Conservation (phyloP, 805 yeast genomes). For the Starmerella riodocensis region DNA sequence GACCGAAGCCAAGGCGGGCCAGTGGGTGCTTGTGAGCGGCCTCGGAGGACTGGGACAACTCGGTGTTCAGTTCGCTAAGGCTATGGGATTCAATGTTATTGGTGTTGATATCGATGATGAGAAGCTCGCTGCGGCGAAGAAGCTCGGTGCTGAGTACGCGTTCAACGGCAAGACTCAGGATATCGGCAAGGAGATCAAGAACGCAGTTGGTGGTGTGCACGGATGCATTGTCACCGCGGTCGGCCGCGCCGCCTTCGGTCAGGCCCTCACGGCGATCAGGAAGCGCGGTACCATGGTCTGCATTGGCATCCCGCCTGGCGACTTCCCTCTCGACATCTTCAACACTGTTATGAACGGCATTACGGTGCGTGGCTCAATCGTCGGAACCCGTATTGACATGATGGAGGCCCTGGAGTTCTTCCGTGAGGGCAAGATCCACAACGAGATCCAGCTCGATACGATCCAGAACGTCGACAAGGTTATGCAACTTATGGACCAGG, state of each 20-base stretch:
- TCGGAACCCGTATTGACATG: constrained; percentile 80
- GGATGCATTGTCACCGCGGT: constrained; percentile 67
- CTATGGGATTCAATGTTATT: constrained; percentile 61
- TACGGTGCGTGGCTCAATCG: constrained; percentile 68
- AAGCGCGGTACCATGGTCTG: constrained; percentile 56
- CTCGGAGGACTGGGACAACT: constrained; percentile 69
- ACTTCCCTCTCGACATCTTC: constrained; percentile 58
- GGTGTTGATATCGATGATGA: constrained; percentile 61
- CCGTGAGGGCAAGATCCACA: constrained; percentile 53
- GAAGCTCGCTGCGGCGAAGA: constrained; percentile 41
- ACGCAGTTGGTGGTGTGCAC: constrained; percentile 64
- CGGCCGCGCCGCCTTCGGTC: constrained; percentile 52
- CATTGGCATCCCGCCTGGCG: constrained; percentile 73
- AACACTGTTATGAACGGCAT: constrained; percentile 60
- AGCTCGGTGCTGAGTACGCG: constrained; percentile 53
- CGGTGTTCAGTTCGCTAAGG: constrained; percentile 61
- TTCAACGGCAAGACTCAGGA: constrained; percentile 43
- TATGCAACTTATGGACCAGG: constrained; percentile 66
- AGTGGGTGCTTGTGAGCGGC: constrained; percentile 67
- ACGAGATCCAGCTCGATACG: constrained; percentile 43
- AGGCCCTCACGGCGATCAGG: constrained; percentile 48
- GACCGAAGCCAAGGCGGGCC: constrained; percentile 53
- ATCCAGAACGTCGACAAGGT: constrained; percentile 65
- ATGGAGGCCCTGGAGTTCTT: constrained; percentile 69
- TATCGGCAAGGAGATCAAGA: constrained; percentile 37